Conservation (phyloP, 805 yeast species). For the Lipomyces lipofer region DNA sequence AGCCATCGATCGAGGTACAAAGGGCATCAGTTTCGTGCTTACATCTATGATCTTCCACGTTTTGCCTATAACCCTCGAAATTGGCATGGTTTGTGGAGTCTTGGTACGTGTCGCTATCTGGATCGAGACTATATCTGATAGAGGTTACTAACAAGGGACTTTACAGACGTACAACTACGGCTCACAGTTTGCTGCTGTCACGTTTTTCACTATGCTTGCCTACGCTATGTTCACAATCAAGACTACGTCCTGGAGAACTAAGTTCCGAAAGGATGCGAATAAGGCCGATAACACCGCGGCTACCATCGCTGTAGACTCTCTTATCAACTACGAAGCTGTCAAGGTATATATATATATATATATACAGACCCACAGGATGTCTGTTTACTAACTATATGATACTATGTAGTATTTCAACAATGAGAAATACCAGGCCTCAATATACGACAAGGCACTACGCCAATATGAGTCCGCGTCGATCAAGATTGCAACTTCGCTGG, state of each 20-base stretch:
- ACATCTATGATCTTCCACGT: slow-evolving; percentile 98
- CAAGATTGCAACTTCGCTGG: slow-evolving; percentile 74
- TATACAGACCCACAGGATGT: too few relatives aligned
- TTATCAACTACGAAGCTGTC: slow-evolving; percentile 92
- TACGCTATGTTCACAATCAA: slow-evolving; percentile 83
- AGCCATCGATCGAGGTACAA: slow-evolving; percentile 96
- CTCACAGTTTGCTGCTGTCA: slow-evolving; percentile 80
- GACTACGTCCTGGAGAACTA: slow-evolving; percentile 96
- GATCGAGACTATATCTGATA: not conserved
- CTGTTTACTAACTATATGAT: too few relatives aligned
- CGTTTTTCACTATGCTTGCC: slow-evolving; percentile 82
- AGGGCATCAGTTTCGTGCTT: slow-evolving; percentile 90
- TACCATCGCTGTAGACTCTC: slow-evolving; percentile 86
- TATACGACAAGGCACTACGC: slow-evolving; percentile 72
- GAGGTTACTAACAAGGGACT: not conserved
- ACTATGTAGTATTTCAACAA: slow-evolving; percentile 92
- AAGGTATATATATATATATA: too few relatives aligned
- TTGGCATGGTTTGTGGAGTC: slow-evolving; percentile 88
- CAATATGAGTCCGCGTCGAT: slow-evolving; percentile 70
- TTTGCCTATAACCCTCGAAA: slow-evolving; percentile 88
- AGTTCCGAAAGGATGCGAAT: slow-evolving; percentile 85
- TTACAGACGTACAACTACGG: slow-evolving; percentile 87
- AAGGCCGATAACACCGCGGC: slow-evolving; percentile 96
- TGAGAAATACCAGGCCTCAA: slow-evolving; percentile 73
- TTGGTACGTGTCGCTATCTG: too few relatives aligned